Conservation (phyloP, 163 green algal species). For the Scenedesmus sp. region DNA sequence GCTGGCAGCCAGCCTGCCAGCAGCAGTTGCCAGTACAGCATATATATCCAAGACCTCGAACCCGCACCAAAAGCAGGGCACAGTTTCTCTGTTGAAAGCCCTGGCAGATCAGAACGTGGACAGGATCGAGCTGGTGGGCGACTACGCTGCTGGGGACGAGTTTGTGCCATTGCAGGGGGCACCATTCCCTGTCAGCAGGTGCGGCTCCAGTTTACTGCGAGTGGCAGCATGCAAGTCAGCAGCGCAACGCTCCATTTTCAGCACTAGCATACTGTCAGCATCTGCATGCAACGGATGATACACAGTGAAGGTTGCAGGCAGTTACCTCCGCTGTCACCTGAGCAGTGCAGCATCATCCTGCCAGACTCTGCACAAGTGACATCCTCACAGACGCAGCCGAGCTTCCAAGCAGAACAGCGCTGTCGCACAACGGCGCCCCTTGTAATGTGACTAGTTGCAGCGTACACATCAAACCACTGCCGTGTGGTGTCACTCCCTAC, state of each 20-base stretch:
- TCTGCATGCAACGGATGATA: background rate
- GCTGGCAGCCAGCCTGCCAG: background rate
- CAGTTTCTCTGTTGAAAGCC: background rate
- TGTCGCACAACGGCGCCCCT: no score
- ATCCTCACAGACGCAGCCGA: no score
- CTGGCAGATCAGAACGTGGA: background rate
- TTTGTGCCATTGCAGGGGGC: background rate
- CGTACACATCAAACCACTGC: no score
- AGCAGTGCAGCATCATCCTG: background rate
- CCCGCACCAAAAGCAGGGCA: background rate
- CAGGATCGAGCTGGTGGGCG: background rate
- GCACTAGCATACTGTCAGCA: background rate
- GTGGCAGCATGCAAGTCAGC: background rate
- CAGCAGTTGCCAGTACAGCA: slow-evolving; percentile 4
- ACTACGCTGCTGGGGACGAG: slow-evolving; percentile 1
- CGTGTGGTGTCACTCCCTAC: background rate
- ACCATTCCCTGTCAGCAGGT: background rate
- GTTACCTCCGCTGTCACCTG: background rate
- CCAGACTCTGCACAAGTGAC: no score
- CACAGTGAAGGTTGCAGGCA: background rate
- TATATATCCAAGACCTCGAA: background rate
- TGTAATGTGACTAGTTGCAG: no score
- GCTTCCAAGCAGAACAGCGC: no score
- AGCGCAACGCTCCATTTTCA: background rate
- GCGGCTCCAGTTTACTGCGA: background rate